phyloP scores from a whole-genome alignment of 2,329 filamentous ascomycete genomes.

The Hypomyces rosellus region DNA sequence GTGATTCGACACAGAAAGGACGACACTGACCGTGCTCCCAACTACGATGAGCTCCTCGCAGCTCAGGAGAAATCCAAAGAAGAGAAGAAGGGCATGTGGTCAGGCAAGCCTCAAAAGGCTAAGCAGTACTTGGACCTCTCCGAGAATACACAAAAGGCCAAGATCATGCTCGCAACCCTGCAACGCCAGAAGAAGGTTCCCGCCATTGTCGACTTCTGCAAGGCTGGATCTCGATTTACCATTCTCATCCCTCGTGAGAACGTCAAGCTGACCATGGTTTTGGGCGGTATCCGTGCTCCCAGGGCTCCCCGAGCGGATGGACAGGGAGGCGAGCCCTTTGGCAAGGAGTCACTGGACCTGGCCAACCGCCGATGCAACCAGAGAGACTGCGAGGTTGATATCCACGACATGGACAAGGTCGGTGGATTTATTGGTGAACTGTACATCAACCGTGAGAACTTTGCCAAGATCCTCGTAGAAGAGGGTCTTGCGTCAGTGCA shows the following conservation, averaged over 20 bases:
- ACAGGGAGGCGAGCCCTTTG: conserved; percentile 83
- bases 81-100: conserved; percentile 92
- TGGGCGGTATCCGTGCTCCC: conserved; percentile 87
- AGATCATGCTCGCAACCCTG: conserved; percentile 81
- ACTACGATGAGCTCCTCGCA: conserved; percentile 83
- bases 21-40: conserved; percentile 85
- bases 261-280: conserved; percentile 88
- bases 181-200: conserved; percentile 89
- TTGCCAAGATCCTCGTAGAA: conserved; percentile 87
- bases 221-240: conserved; percentile 92
- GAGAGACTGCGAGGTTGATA: conserved; percentile 91
- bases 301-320: conserved; percentile 71
- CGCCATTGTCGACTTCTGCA: conserved; percentile 93
- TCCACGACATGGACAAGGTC: conserved; percentile 91
- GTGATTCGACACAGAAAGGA: conserved; percentile 94
- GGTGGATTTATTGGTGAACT: conserved; percentile 95
- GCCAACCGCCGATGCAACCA: conserved; percentile 85
- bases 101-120: conserved; percentile 74
- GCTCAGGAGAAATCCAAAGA: conserved; percentile 79
- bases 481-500: conserved; percentile 92
- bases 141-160: conserved; percentile 88
- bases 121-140: conserved; percentile 86
- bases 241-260: conserved; percentile 87
- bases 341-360: conserved; percentile 88
- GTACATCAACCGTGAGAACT: conserved; percentile 91